A percentile compares a stretch with the other conserved stretches of the same genome.
phyloP scores from a whole-genome alignment of 306 rosid genomes.

The Sindora glabra region DNA sequence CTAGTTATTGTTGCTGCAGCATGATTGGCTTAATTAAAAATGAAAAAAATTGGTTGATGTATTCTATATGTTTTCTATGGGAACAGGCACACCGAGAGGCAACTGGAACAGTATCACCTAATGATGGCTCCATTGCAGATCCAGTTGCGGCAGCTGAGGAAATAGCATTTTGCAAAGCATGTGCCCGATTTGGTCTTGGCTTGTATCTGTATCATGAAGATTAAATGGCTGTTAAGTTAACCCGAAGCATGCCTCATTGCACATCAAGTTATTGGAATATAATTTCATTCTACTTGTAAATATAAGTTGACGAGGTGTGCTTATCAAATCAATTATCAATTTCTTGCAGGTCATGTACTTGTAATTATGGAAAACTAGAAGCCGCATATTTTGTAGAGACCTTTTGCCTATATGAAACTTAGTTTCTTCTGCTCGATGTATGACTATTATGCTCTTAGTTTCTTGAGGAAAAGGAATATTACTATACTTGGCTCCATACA shows the following conservation, averaged over 20 bases:
- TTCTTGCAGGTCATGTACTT: background rate
- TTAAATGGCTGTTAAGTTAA: constrained; percentile 18
- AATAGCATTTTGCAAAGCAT: constrained; percentile 90
- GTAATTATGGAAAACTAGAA: constrained; percentile 14
- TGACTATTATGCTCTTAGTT: too few species aligned
- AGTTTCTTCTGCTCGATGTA: too few species aligned
- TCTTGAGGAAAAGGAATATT: too few species aligned
- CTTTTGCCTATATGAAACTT: background rate
- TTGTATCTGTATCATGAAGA: constrained; percentile 85
- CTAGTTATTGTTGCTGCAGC: too few species aligned
- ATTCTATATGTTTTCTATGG: background rate
- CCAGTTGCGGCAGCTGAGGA: constrained; percentile 97
- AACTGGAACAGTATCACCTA: constrained; percentile 69
- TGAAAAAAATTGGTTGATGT: too few species aligned
- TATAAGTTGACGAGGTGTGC: constrained; percentile 6
- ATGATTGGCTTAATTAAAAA: too few species aligned
- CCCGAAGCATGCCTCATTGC: constrained; percentile 8
- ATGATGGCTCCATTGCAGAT: constrained; percentile 40
- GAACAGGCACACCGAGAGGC: constrained; percentile 90
- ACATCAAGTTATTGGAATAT: background rate
- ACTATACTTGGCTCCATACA: too few species aligned
- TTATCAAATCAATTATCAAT: background rate
- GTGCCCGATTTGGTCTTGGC: constrained; percentile 98
- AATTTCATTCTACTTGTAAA: constrained; percentile 16
- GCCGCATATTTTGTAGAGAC: constrained; percentile 9